Evolutionary conservation across 441 rosid genomes (phyloP).

Genomic region (Metrosideros polymorpha): DNA sequence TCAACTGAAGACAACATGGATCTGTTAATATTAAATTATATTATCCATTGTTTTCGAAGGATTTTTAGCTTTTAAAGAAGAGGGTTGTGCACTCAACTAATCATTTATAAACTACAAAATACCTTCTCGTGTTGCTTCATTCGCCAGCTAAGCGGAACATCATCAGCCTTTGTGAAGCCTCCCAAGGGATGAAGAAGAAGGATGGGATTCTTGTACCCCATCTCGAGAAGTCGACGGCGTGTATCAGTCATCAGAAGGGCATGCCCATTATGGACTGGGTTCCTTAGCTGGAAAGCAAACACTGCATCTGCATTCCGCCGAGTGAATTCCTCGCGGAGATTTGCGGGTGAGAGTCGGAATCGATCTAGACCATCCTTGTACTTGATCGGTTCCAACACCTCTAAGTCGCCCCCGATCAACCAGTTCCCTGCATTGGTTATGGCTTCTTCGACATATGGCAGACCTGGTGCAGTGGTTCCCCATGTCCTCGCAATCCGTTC

Average conservation of each 20-base stretch:
- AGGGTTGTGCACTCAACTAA: background rate
- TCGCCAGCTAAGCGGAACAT: slow-evolving; percentile 89
- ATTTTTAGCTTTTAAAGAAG: background rate
- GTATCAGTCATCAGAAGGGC: slow-evolving; percentile 92
- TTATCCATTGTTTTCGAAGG: background rate
- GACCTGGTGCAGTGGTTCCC: slow-evolving; percentile 88
- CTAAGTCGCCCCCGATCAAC: slow-evolving; percentile 89
- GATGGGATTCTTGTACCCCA: slow-evolving; percentile 87
- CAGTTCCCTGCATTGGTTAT: slow-evolving; percentile 69
- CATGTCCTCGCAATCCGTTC: slow-evolving; percentile 91
- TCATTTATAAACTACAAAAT: background rate
- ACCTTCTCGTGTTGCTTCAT: slow-evolving; percentile 98
- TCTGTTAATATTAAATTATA: background rate
- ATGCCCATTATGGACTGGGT: slow-evolving; percentile 96
- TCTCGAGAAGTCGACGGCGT: slow-evolving; percentile 72
- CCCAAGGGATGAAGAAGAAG: slow-evolving; percentile 95
- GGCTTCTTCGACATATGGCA: slow-evolving; percentile 74
- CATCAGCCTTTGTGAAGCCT: slow-evolving; percentile 93
- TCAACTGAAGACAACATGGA: background rate
- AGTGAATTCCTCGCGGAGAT: slow-evolving; percentile 63
- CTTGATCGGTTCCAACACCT: slow-evolving; percentile 76
- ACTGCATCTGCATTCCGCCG: slow-evolving; percentile 91
- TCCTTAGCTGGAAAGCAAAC: slow-evolving; percentile 95
- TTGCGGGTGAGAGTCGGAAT: slow-evolving; percentile 68
- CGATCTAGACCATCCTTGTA: slow-evolving; percentile 82